Conservation (phyloP, 805 yeast genomes). For the Saccharomycopsis lassenensis region DNA sequence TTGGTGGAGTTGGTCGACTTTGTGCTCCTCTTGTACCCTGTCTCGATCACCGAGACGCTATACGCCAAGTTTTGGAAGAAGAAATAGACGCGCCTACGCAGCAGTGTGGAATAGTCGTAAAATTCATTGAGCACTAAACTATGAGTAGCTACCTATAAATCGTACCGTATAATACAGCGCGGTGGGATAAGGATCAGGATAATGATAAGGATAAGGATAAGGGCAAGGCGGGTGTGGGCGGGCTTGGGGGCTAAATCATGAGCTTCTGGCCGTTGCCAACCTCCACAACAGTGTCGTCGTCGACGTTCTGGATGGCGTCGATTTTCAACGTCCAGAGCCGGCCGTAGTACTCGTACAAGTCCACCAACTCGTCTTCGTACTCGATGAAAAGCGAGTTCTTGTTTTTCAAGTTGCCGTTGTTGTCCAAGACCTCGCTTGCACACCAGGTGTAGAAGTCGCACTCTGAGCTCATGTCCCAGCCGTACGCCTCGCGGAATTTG, state of each 20-base stretch:
- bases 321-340: slow-evolving; percentile 7
- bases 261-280: not conserved
- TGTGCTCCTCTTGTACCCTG: slow-evolving; percentile 12
- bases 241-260: not conserved
- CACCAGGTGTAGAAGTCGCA: slow-evolving; percentile 16
- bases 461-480: slow-evolving; percentile 12
- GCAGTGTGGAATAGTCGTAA: too few species aligned
- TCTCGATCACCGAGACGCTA: slow-evolving; percentile 10
- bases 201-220: too few species aligned
- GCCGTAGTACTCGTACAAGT: slow-evolving; percentile 15
- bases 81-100: too few species aligned
- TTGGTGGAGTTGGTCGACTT: slow-evolving; percentile 14
- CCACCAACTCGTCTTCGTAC: slow-evolving; percentile 5
- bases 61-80: slow-evolving; percentile 8
- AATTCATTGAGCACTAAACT: too few species aligned
- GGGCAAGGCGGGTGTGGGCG: too few species aligned
- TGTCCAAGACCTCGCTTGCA: slow-evolving; percentile 11
- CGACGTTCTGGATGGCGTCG: not conserved
- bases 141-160: too few species aligned
- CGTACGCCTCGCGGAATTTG: slow-evolving; percentile 2
- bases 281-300: not conserved
- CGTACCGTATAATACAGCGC: too few species aligned
- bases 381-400: slow-evolving; percentile 9
- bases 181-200: too few species aligned
- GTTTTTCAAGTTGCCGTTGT: slow-evolving; percentile 2